Evolutionary conservation across 768 basidiomycete species (phyloP), one percentile per base, ranked within the genome.

Genomic region (Peribolospora baueri): DNA sequence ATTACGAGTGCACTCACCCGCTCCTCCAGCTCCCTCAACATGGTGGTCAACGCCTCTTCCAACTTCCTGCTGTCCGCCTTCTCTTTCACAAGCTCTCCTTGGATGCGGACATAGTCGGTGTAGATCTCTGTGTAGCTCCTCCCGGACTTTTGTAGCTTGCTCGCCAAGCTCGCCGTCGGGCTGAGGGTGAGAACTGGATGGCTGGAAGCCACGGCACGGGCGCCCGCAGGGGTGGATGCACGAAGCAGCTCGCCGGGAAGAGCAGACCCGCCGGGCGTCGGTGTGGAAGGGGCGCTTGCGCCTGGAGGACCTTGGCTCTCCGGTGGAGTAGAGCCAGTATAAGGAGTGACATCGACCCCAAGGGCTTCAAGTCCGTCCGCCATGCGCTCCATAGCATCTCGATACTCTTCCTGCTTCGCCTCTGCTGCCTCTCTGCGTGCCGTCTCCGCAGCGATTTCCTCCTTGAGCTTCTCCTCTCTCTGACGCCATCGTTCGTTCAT

Each of bases 111-210:
- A 60, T 85, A 85, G 64, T 93, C 86, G 11, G 82, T 75, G 65
- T 93, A 95, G 25, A 97, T 80, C 63, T 93, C 84, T 0, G 91
- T 91, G 69, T 91, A 91, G 1, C 82, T 83, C 73, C 83, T 84
- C 39, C 84, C 85, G 38, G 72, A 76, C 66, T 76, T 78, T 69
- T 88, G 86, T 25, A 80, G 76, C 58, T 73, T 77, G 68, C 79
- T 79, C 5, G 81, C 85, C 71, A 91, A 78, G 42, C 51, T 39
- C 9, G 90, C 82, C 0, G 88, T 84, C 2, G 90, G 86, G 63
- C 84, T 87, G 13, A 88, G 69, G 48, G 79, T 76, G 64, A 81
- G 69, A 69, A 79, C 75, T 7, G 74, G 49, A 46, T 46, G 38
- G 25, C 7, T 36, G 45, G 52, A n/a, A 9, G 45, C 8, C 9